Evolutionary conservation across 2,329 filamentous ascomycete species (phyloP).

Genomic region (Talaromyces sp.): DNA sequence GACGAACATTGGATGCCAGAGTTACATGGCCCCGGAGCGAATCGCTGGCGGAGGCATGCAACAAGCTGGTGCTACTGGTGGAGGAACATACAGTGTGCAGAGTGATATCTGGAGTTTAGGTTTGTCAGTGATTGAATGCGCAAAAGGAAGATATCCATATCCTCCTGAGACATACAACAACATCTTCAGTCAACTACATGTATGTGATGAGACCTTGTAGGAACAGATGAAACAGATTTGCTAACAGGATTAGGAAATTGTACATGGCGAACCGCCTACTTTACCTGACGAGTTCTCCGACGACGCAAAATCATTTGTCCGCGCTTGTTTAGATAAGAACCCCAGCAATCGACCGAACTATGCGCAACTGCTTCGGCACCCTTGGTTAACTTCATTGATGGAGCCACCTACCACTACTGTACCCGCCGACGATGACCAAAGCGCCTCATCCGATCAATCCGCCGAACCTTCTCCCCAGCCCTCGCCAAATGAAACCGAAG

Average conservation of each 20-base stretch:
- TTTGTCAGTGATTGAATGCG: conserved; percentile 91
- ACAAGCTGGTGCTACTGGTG: conserved; percentile 64
- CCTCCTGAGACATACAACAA: conserved; percentile 96
- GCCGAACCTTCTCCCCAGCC: conserved; percentile 29
- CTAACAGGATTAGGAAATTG: conserved; percentile 72
- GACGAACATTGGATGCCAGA: conserved; percentile 98
- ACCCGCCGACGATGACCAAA: conserved; percentile 21
- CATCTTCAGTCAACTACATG: conserved; percentile 94
- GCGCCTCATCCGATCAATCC: conserved; percentile 22
- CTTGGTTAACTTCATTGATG: conserved; percentile 75
- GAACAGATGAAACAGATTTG: background rate
- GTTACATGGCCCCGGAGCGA: conserved; percentile 97
- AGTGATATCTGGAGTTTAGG: conserved; percentile 98
- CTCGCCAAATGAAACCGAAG: conserved; percentile 53
- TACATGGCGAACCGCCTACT: conserved; percentile 91
- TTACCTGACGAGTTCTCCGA: conserved; percentile 80
- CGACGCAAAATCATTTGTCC: conserved; percentile 79
- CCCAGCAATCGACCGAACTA: conserved; percentile 93
- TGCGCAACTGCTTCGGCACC: conserved; percentile 79
- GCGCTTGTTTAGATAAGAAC: conserved; percentile 85
- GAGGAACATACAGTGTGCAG: conserved; percentile 93
- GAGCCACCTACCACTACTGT: conserved; percentile 70
- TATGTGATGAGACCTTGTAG: conserved; percentile 54
- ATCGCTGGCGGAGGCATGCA: conserved; percentile 84
- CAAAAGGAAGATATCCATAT: conserved; percentile 90